Conservation (phyloP, 2,329 filamentous ascomycete genomes). For the Fusarium tupiense region DNA sequence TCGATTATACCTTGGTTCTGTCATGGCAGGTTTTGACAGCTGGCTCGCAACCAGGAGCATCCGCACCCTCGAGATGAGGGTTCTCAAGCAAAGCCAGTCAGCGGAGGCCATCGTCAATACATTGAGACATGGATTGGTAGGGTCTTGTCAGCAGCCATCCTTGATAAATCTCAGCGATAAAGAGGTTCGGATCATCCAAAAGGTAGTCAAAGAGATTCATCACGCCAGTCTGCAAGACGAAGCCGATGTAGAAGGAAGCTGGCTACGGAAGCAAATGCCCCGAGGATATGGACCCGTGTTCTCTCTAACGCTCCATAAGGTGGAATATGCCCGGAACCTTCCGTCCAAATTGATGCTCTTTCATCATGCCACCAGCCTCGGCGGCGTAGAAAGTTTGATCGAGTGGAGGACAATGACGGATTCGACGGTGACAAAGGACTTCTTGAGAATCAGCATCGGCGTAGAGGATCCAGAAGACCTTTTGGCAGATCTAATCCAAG, state of each 20-base stretch:
- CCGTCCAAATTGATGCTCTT: slow-evolving; percentile 85
- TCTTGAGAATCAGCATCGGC: slow-evolving; percentile 86
- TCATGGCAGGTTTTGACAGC: slow-evolving; percentile 88
- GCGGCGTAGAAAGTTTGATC: slow-evolving; percentile 93
- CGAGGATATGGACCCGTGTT: slow-evolving; percentile 91
- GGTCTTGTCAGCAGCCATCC: fast-evolving
- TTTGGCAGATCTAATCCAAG: slow-evolving; percentile 75
- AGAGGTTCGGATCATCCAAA: slow-evolving; percentile 53
- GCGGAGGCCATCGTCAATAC: slow-evolving; percentile 69
- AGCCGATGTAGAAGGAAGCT: slow-evolving; percentile 65
- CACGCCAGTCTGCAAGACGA: slow-evolving; percentile 84
- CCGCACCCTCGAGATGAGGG: slow-evolving; percentile 84
- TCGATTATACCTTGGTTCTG: slow-evolving; percentile 77
- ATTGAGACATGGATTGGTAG: slow-evolving; percentile 67
- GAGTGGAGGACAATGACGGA: slow-evolving; percentile 97
- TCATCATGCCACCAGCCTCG: slow-evolving; percentile 92
- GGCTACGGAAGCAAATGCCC: slow-evolving; percentile 90
- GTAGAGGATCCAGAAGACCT: slow-evolving; percentile 89
- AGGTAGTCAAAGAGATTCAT: slow-evolving; percentile 67
- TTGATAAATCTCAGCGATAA: slow-evolving; percentile 48
- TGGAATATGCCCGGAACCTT: slow-evolving; percentile 70
- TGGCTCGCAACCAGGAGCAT: slow-evolving; percentile 91
- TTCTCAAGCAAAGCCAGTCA: slow-evolving; percentile 78
- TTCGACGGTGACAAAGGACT: slow-evolving; percentile 70
- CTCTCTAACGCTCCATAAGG: slow-evolving; percentile 70